Base-by-base conservation (phyloP, 495 filamentous ascomycete species). In the Daldinia childiae region DNA sequence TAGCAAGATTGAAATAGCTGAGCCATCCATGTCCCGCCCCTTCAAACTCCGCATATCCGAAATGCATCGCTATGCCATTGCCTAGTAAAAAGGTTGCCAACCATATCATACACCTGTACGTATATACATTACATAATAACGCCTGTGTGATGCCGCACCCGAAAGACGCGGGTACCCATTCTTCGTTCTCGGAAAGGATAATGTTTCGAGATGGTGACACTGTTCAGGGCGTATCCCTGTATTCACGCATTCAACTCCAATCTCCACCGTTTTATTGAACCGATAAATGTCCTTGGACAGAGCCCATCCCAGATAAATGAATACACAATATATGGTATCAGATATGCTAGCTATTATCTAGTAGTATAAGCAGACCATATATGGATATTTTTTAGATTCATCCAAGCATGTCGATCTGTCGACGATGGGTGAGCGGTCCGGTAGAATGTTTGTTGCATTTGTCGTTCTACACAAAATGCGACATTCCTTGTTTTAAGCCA, bases 41-140 rank as follows among this genome's bases (percentile, higher is more conserved):
- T 38, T 56, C n/a, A 50, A 21, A 62, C 62, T 65, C 55, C 64
- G 26, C 32, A 38, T 4, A 24, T 45, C 54, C 43, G 21, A 72
- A 68, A 69, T 58, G 62, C 66, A 65, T 69, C 70, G 70, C 70
- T 73, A 73, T 73, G 70, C 70, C 62, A 58, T 62, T 57, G 54
- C n/a, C 34, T 24, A 29, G 45, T 26, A 8, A 26, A 63, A 41
- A 11, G 3, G 27, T 65, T 34, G 41, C 26, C 29, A 12, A 61
- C 61, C 62, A 24, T 73, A 68, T 69, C 70, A 68, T 68, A 73
- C 61, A 62, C 64, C 64, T 32, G 48, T 57, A 63, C 70, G 52
- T 72, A 51, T 67, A 72, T 72, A 72, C 54, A 72, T 62, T 48
- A 48, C 24, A 29, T 30, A 59, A 63, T 66, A 66, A 62, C 58